Conservation (phyloP, 768 basidiomycete genomes). For the Lentinula raphanica region DNA sequence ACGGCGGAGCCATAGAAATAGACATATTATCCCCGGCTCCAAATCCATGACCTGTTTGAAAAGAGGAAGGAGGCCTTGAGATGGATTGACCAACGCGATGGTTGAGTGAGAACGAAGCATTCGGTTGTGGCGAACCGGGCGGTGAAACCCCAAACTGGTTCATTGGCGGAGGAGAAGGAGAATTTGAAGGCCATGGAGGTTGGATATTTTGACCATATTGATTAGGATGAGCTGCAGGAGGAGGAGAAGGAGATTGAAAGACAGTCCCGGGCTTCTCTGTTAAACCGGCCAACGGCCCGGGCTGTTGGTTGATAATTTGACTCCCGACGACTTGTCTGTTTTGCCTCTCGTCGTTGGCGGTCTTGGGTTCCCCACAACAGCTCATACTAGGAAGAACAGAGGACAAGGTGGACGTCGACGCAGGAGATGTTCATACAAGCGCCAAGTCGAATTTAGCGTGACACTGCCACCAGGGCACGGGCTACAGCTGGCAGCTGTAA, state of each 20-base stretch:
- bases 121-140: constrained; percentile 1
- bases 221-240: constrained; percentile 31
- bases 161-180: constrained; percentile 31
- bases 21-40: neutral
- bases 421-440: neutral
- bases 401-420: neutral
- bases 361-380: constrained; percentile 57
- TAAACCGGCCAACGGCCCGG: constrained; percentile 32
- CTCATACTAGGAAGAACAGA: constrained; percentile 36
- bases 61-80: constrained; percentile 3
- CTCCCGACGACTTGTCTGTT: constrained; percentile 26
- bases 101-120: constrained; percentile 11
- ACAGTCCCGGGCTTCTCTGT: constrained; percentile 32
- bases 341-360: constrained; percentile 24
- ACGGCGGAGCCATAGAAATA: neutral
- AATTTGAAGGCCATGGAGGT: constrained; percentile 26
- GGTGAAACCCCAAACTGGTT: constrained; percentile 22
- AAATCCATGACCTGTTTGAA: neutral
- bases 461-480: constrained; percentile 3
- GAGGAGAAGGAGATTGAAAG: constrained; percentile 41
- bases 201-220: constrained; percentile 18
- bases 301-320: constrained; percentile 48
- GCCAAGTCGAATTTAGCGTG: neutral
- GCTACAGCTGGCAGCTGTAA: too few species aligned
- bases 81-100: constrained; percentile 7